Evolutionary conservation across 129 eudicot genomes (phyloP).

Genomic region (Escallonia herrerae): DNA sequence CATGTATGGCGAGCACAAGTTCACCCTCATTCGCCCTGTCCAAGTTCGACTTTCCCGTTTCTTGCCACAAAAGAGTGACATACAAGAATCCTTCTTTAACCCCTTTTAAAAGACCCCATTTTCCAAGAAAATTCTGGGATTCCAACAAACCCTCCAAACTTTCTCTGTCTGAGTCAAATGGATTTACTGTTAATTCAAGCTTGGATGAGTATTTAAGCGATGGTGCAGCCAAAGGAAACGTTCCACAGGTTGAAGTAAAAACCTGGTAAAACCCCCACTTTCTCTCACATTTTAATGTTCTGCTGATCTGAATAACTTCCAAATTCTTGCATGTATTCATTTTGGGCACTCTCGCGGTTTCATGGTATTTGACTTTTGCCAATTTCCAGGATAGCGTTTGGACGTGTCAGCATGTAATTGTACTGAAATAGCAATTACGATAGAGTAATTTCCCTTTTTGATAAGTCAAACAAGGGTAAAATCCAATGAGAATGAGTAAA

Average conservation of each 20-base stretch:
- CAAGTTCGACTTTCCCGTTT: conserved; percentile 25
- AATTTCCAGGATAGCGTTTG: neutral
- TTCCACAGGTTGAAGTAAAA: conserved; percentile 31
- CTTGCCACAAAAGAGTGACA: conserved; percentile 4
- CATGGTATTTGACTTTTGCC: neutral
- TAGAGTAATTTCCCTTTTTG: neutral
- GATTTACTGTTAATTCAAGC: conserved; percentile 8
- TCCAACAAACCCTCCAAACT: conserved; percentile 1
- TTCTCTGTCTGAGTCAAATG: conserved; percentile 11
- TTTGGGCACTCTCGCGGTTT: neutral
- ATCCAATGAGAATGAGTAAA: no score
- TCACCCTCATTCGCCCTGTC: conserved; percentile 24
- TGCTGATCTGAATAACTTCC: neutral
- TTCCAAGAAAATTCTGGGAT: conserved; percentile 11
- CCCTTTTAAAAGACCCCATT: neutral
- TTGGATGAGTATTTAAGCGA: conserved; percentile 22
- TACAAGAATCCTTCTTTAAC: conserved; percentile 13
- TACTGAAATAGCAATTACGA: neutral
- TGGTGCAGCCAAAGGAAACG: conserved; percentile 18
- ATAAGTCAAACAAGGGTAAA: no score
- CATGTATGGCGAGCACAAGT: conserved; percentile 36
- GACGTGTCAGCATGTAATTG: neutral
- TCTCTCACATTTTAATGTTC: neutral
- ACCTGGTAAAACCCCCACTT: conserved; percentile 34
- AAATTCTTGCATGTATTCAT: neutral